Percentiles rank a stretch among this genome's conserved stretches.
Conservation (phyloP, 208 protist genomes). For the Perkinsela sp. region DNA sequence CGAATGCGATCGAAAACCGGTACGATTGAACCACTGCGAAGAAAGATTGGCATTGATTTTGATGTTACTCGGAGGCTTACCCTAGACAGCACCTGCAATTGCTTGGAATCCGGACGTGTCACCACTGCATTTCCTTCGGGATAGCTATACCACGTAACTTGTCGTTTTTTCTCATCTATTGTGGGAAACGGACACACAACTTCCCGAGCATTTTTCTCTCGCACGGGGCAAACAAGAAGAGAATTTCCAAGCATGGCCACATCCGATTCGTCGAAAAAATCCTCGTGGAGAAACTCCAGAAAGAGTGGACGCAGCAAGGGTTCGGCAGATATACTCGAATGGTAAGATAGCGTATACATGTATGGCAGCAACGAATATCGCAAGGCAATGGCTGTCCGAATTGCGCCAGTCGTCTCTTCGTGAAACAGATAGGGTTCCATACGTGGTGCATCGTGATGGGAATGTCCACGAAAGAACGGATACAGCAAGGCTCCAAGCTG, state of each 20-base stretch:
- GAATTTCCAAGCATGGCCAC: background rate
- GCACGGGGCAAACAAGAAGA: background rate
- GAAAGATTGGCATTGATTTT: conserved; percentile 65
- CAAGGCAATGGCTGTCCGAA: conserved; percentile 32
- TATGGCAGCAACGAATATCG: conserved; percentile 81
- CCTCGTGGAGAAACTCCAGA: conserved; percentile 69
- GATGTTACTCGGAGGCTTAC: conserved; percentile 32
- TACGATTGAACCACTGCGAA: conserved; percentile 69
- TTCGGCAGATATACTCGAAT: conserved; percentile 29
- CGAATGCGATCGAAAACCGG: conserved; percentile 61
- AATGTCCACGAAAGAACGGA: conserved; percentile 90
- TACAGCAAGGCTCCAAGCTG: conserved; percentile 72
- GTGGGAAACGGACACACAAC: conserved; percentile 1
- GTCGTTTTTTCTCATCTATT: background rate
- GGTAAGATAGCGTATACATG: conserved; percentile 79
- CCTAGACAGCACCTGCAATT: too few species aligned
- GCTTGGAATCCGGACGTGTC: conserved; percentile 2
- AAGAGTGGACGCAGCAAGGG: conserved; percentile 77
- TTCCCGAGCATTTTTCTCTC: background rate
- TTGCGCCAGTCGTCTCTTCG: conserved; percentile 12
- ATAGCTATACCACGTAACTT: conserved; percentile 8
- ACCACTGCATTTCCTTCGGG: conserved; percentile 4
- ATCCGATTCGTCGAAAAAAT: conserved; percentile 3
- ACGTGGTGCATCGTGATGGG: conserved; percentile 78
- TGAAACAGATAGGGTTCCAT: conserved; percentile 92